A percentile compares a stretch with the other conserved stretches of the same genome.
phyloP scores from a whole-genome alignment of 805 yeast genomes.

The Saccharomycopsis sp. region DNA sequence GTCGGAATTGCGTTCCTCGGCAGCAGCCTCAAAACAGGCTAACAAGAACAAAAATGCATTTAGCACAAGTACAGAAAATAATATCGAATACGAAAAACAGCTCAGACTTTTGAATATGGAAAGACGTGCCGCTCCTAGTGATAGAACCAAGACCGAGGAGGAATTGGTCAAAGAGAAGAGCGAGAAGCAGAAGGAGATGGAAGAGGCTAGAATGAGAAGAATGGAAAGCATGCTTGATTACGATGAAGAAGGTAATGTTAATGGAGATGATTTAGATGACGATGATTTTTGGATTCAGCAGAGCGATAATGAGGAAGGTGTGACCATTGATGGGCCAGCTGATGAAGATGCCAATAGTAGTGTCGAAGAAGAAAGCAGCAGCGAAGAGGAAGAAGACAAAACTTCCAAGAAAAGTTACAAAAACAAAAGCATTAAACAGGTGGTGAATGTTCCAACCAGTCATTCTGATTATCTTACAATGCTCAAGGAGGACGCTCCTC shows the following conservation, averaged over 20 bases:
- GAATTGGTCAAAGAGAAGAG: constrained; percentile 56
- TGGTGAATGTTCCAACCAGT: constrained; percentile 41
- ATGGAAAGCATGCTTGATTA: constrained; percentile 62
- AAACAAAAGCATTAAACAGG: constrained; percentile 4
- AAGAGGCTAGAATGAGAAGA: constrained; percentile 61
- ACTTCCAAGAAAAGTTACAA: constrained; percentile 22
- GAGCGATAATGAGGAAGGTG: constrained; percentile 41
- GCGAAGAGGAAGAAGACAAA: constrained; percentile 30
- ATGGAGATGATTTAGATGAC: constrained; percentile 59
- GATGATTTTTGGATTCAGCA: constrained; percentile 61
- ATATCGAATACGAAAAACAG: constrained; percentile 50
- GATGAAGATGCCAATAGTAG: constrained; percentile 31
- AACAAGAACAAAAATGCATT: constrained; percentile 21
- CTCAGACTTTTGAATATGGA: constrained; percentile 64
- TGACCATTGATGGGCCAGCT: constrained; percentile 29
- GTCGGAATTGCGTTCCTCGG: constrained; percentile 38
- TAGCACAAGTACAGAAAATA: constrained; percentile 32
- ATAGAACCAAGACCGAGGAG: constrained; percentile 72
- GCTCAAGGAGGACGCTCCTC: constrained; percentile 30
- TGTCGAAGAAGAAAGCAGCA: constrained; percentile 35
- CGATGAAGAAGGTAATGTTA: constrained; percentile 59
- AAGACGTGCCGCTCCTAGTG: constrained; percentile 74
- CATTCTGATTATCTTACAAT: constrained; percentile 37
- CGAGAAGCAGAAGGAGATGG: constrained; percentile 55
- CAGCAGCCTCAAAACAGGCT: constrained; percentile 23